Percentiles rank a stretch among this genome's conserved stretches.
These are phyloP conservation scores for Trifolium subterraneum DNA, from an alignment of 306 rosid genomes.

Conservation along the genomic window DNA sequence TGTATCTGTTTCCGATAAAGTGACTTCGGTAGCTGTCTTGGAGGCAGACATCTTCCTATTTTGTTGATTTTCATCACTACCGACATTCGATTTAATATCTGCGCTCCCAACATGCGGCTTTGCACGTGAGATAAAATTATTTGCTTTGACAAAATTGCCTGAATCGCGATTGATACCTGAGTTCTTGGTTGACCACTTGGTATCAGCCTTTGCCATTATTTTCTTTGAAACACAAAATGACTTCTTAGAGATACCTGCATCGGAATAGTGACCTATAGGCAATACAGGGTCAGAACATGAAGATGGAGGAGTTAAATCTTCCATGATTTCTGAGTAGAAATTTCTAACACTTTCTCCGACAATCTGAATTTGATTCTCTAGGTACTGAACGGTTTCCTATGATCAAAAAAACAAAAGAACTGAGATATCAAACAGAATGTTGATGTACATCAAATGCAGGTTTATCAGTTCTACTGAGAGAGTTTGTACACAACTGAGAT, in stretches of 20 bases:
- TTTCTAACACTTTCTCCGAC: constrained; percentile 77
- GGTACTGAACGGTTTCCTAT: constrained; percentile 75
- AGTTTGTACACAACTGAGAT: background rate
- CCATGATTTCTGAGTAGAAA: constrained; percentile 71
- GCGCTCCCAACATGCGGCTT: constrained; percentile 38
- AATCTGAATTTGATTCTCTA: constrained; percentile 80
- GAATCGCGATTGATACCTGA: constrained; percentile 40
- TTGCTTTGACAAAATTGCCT: background rate
- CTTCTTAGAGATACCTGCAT: constrained; percentile 42
- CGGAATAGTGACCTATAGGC: constrained; percentile 44
- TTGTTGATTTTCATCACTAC: constrained; percentile 37
- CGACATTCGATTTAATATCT: constrained; percentile 30
- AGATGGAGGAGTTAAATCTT: constrained; percentile 69
- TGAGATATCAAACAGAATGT: background rate
- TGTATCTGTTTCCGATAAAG: constrained; percentile 26
- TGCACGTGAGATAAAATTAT: background rate
- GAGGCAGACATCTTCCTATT: constrained; percentile 23
- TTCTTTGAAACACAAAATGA: constrained; percentile 43
- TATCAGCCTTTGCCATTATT: constrained; percentile 35
- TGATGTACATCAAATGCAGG: constrained; percentile 19
- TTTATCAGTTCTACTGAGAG: background rate
- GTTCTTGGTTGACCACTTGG: constrained; percentile 38
- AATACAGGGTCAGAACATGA: constrained; percentile 41
- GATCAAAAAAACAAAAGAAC: constrained; percentile 32
- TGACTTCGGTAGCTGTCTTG: constrained; percentile 23